phyloP scores from a whole-genome alignment of 257 asterid genomes.

The Nicotiana paniculata region DNA sequence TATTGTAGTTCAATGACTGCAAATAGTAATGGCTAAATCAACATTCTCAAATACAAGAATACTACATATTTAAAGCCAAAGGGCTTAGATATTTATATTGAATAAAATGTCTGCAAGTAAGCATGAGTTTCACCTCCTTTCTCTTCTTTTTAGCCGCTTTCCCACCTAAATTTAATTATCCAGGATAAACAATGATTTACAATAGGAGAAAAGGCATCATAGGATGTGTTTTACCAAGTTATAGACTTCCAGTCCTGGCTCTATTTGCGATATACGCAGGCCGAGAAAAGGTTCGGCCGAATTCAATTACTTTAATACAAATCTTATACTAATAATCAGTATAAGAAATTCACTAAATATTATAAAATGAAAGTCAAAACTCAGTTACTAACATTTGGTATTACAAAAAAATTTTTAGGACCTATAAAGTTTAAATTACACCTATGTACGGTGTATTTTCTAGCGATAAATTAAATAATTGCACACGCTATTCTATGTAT shows the following conservation, averaged over 20 bases:
- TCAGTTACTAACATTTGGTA: too few relatives aligned
- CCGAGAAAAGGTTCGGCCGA: too few relatives aligned
- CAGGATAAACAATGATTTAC: neutral
- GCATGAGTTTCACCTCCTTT: neutral
- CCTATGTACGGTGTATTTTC: neutral
- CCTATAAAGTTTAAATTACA: neutral
- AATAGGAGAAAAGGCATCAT: neutral
- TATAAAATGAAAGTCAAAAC: too few relatives aligned
- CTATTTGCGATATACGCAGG: neutral
- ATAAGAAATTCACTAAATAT: too few relatives aligned
- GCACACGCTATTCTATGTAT: neutral
- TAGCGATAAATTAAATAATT: neutral
- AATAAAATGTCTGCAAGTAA: neutral
- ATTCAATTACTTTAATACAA: too few relatives aligned
- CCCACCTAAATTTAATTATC: neutral
- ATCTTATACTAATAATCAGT: too few relatives aligned
- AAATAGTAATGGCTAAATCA: too few relatives aligned
- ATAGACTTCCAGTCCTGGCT: neutral
- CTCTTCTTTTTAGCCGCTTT: neutral
- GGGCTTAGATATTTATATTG: neutral
- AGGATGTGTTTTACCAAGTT: constrained; percentile 7
- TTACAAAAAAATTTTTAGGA: too few relatives aligned
- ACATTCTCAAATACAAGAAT: too few relatives aligned
- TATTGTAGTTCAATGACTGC: neutral
- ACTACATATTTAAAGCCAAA: too few relatives aligned